Percentiles rank a stretch among this genome's conserved stretches.
phyloP scores from a whole-genome alignment of 2,329 filamentous ascomycete genomes.

The Colletotrichum tropicicola region DNA sequence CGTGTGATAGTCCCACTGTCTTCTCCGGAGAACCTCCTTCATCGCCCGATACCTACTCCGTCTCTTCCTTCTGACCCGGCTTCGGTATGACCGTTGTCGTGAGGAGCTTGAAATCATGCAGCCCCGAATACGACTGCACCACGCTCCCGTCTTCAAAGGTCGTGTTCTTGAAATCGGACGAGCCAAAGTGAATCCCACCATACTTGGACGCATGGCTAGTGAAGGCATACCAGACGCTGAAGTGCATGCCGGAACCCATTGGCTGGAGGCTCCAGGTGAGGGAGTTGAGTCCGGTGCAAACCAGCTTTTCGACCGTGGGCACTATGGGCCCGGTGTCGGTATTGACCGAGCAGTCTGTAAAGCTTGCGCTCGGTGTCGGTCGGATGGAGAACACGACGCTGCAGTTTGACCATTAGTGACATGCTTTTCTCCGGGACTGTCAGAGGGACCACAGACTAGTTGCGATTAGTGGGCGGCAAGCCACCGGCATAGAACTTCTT shows the following conservation, averaged over 20 bases:
- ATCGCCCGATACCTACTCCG: not conserved
- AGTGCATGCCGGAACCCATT: constrained; percentile 18
- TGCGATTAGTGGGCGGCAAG: not conserved
- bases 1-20: too few relatives aligned
- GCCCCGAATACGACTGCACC: constrained; percentile 4
- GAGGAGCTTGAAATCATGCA: not conserved
- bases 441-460: not conserved
- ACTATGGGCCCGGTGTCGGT: constrained; percentile 14
- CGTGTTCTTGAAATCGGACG: not conserved
- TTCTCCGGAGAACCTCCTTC: too few relatives aligned
- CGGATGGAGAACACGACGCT: not conserved
- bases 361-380: constrained; percentile 14
- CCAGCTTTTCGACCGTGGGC: constrained; percentile 9
- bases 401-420: not conserved
- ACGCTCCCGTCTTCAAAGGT: constrained; percentile 9
- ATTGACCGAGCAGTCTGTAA: constrained; percentile 20
- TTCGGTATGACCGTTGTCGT: not conserved
- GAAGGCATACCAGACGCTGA: constrained; percentile 27
- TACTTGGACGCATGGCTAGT: constrained; percentile 13
- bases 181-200: constrained; percentile 2
- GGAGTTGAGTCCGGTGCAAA: not conserved
- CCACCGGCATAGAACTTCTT: constrained; percentile 18
- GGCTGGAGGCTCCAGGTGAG: constrained; percentile 24
- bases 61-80: not conserved
- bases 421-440: too few relatives aligned